A percentile compares a stretch with the other conserved stretches of the same genome.
Evolutionary conservation across 1,284 basidiomycete species (phyloP).

Genomic region (Cystobasidiaceae sp.): DNA sequence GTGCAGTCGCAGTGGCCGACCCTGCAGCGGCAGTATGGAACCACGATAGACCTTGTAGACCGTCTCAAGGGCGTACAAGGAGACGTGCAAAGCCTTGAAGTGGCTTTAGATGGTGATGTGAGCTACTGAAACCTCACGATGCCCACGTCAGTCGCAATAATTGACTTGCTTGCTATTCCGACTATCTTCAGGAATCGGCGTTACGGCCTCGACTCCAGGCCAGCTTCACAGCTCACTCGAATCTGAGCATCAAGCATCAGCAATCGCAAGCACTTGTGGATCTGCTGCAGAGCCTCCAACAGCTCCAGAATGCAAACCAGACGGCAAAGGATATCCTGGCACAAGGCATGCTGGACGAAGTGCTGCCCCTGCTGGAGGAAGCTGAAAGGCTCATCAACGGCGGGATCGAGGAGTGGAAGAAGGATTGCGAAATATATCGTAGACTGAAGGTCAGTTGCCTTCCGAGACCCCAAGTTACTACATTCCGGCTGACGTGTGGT

Average conservation of each 20-base stretch:
- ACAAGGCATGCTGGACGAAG: constrained; percentile 4
- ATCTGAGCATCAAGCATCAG: constrained; percentile 1
- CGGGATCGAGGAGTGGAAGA: constrained; percentile 20
- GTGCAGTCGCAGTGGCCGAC: constrained; percentile 24
- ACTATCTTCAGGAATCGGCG: not conserved
- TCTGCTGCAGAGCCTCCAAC: constrained; percentile 5
- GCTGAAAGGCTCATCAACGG: not conserved
- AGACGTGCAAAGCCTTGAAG: not conserved
- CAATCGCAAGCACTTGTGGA: constrained; percentile 2
- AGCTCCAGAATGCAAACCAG: not conserved
- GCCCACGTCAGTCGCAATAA: not conserved
- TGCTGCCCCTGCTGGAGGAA: not conserved
- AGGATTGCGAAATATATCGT: not conserved
- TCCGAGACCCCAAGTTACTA: not conserved
- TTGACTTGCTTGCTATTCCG: not conserved
- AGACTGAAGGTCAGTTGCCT: not conserved
- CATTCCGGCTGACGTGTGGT: too few species aligned
- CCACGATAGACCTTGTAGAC: constrained; percentile 3
- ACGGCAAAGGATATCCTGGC: not conserved
- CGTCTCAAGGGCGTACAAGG: not conserved
- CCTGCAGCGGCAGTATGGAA: constrained; percentile 9
- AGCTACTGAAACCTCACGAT: not conserved
- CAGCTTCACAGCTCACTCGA: not conserved
- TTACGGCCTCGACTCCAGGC: constrained; percentile 4
- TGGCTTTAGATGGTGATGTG: constrained; percentile 9